These are phyloP conservation scores for Arxiozyma bovina DNA, from an alignment of 1,139 yeast genomes.

Conservation along the genomic window DNA sequence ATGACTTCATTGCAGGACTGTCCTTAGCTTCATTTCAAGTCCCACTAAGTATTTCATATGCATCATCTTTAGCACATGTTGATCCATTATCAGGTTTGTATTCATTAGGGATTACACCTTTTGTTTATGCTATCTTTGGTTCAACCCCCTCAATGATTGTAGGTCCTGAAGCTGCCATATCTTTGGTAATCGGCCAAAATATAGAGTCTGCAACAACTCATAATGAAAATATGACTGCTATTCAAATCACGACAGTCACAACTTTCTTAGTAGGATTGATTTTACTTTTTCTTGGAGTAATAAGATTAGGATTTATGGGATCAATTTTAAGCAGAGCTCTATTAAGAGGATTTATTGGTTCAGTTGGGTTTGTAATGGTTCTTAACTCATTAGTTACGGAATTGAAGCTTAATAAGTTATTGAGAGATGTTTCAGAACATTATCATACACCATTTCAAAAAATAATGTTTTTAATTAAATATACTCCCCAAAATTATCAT, in stretches of 20 bases:
- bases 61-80: conserved; percentile 82
- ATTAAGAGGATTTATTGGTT: conserved; percentile 81
- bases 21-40: conserved; percentile 87
- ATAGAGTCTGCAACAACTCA: conserved; percentile 59
- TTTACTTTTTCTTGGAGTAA: conserved; percentile 66
- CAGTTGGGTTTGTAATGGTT: conserved; percentile 88
- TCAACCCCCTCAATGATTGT: conserved; percentile 95
- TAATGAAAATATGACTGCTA: conserved; percentile 41
- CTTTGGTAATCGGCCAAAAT: conserved; percentile 85
- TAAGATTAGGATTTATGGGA: conserved; percentile 81
- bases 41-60: conserved; percentile 82
- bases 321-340: conserved; percentile 77
- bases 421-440: conserved; percentile 41
- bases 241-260: conserved; percentile 62
- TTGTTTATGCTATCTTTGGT: conserved; percentile 74
- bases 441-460: conserved; percentile 74
- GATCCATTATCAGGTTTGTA: conserved; percentile 81
- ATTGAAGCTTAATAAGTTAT: conserved; percentile 47
- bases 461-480: conserved; percentile 44
- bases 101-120: conserved; percentile 76
- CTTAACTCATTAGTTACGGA: conserved; percentile 67
- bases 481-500: conserved; percentile 38
- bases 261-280: conserved; percentile 73
- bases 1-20: conserved; percentile 78
- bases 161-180: conserved; percentile 94